These are phyloP conservation scores for Rhizophagus prolifer DNA, from an alignment of 192 early-diverging fungal species.

Conservation along the genomic window DNA sequence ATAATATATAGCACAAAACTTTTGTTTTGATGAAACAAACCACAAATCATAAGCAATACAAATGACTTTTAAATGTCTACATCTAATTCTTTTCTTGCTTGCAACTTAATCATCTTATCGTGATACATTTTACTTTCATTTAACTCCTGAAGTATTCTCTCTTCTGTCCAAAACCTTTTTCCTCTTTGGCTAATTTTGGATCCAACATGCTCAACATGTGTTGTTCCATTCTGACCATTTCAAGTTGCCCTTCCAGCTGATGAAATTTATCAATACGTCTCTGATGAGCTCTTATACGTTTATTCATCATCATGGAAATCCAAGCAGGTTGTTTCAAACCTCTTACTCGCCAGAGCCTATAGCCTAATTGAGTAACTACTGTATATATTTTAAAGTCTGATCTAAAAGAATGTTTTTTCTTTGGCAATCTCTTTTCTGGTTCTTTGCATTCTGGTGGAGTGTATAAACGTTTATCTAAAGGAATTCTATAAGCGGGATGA, in stretches of 20 bases:
- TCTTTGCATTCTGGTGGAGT: slow-evolving; percentile 24
- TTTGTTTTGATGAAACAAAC: too few relatives aligned
- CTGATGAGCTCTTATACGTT: slow-evolving; percentile 37
- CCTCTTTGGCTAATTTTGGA: slow-evolving; percentile 19
- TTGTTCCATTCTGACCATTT: slow-evolving; percentile 40
- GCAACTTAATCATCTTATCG: not conserved
- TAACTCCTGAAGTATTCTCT: not conserved
- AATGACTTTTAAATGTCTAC: not conserved
- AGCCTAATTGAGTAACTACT: slow-evolving; percentile 37
- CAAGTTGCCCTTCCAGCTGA: slow-evolving; percentile 32
- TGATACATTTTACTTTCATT: slow-evolving; percentile 7
- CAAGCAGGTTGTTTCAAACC: slow-evolving; percentile 44
- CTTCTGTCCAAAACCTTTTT: slow-evolving; percentile 34
- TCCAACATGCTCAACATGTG: slow-evolving; percentile 34
- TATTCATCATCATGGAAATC: slow-evolving; percentile 53
- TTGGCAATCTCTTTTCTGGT: not conserved
- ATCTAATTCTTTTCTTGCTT: slow-evolving; percentile 10
- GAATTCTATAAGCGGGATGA: slow-evolving; percentile 30
- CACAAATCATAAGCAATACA: too few relatives aligned
- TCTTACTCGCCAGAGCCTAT: slow-evolving; percentile 39
- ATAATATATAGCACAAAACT: too few relatives aligned
- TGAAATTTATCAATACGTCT: slow-evolving; percentile 38
- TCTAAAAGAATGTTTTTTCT: slow-evolving; percentile 31
- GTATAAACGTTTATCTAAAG: slow-evolving; percentile 35
- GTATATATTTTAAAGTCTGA: slow-evolving; percentile 30